phyloP scores from a whole-genome alignment of 2,329 filamentous ascomycete genomes.

The Aspergillus sp. region DNA sequence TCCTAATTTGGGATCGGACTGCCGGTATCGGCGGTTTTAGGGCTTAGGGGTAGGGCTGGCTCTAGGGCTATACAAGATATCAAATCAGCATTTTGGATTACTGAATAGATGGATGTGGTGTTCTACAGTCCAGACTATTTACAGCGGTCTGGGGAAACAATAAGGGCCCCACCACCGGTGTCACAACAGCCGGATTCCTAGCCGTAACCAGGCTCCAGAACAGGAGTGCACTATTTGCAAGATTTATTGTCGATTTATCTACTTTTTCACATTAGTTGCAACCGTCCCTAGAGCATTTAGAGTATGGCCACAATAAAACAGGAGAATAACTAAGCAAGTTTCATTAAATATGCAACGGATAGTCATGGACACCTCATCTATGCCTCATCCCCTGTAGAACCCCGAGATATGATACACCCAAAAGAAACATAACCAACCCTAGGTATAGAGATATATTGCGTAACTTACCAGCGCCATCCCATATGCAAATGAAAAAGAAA shows the following conservation, averaged over 20 bases:
- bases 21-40: constrained; percentile 20
- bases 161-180: not conserved
- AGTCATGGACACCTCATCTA: not conserved
- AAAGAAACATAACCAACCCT: not conserved
- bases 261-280: not conserved
- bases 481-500: not conserved
- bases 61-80: not conserved
- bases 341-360: not conserved
- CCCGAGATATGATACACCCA: constrained; percentile 1
- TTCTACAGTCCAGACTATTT: not conserved
- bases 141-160: not conserved
- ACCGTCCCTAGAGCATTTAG: too few relatives aligned
- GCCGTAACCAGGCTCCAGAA: not conserved
- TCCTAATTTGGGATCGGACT: not conserved
- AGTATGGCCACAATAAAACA: not conserved
- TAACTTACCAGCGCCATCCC: not conserved
- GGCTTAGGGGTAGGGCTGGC: constrained; percentile 21
- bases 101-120: too few relatives aligned
- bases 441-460: not conserved
- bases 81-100: not conserved
- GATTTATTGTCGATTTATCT: not conserved
- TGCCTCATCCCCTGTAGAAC: not conserved
- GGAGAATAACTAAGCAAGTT: not conserved
- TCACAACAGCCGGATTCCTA: not conserved
- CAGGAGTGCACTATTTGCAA: not conserved